A percentile compares a stretch with the other conserved stretches of the same genome.
phyloP scores from a whole-genome alignment of 805 yeast genomes.

The Starmerella stigmatis region DNA sequence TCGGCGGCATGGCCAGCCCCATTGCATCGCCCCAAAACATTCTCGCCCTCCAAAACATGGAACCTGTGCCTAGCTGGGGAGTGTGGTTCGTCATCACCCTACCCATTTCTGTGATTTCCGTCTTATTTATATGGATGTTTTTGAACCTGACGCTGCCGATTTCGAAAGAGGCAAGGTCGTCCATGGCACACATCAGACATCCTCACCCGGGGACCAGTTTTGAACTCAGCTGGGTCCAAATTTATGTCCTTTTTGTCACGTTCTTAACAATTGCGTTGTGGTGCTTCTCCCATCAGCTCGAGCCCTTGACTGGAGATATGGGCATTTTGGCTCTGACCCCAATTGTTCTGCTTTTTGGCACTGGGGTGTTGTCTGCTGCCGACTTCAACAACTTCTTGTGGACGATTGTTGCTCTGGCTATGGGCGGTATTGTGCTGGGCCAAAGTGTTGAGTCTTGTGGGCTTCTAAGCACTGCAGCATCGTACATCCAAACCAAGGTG shows the following conservation, averaged over 20 bases:
- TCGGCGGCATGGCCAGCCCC: slow-evolving; percentile 97
- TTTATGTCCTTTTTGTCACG: slow-evolving; percentile 61
- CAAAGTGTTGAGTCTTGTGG: slow-evolving; percentile 93
- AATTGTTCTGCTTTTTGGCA: slow-evolving; percentile 80
- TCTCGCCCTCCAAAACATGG: slow-evolving; percentile 79
- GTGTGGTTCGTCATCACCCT: slow-evolving; percentile 85
- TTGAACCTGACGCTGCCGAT: slow-evolving; percentile 50
- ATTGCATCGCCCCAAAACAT: slow-evolving; percentile 95
- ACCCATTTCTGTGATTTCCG: slow-evolving; percentile 60
- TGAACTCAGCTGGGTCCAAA: slow-evolving; percentile 57
- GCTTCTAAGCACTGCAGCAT: slow-evolving; percentile 66
- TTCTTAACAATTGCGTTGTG: slow-evolving; percentile 67
- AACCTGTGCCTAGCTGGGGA: slow-evolving; percentile 75
- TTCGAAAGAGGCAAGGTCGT: slow-evolving; percentile 40
- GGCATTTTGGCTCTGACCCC: slow-evolving; percentile 93
- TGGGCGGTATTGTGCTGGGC: slow-evolving; percentile 96
- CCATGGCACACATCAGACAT: slow-evolving; percentile 46
- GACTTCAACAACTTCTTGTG: slow-evolving; percentile 94
- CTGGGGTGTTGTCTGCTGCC: slow-evolving; percentile 75
- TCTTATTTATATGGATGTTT: slow-evolving; percentile 62
- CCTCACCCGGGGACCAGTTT: slow-evolving; percentile 33
- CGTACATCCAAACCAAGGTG: slow-evolving; percentile 53
- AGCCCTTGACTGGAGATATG: slow-evolving; percentile 79
- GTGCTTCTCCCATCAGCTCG: slow-evolving; percentile 75
- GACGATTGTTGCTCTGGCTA: slow-evolving; percentile 90